Evolutionary conservation across 768 basidiomycete genomes (phyloP).

Genomic region (Galerina sulciceps): DNA sequence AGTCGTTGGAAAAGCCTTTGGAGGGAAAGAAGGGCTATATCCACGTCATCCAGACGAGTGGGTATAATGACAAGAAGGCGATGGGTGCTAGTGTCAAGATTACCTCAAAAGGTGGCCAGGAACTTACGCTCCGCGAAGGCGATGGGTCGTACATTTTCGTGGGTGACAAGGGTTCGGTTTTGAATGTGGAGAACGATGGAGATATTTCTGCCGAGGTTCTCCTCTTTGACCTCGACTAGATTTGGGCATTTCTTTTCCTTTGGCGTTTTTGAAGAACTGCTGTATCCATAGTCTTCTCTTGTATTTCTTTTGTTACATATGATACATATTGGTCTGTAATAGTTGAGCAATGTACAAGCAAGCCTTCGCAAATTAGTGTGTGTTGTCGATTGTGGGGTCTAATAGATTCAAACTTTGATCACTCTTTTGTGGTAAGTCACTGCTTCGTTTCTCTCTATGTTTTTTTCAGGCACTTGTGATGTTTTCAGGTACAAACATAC

Average conservation of each 20-base stretch:
- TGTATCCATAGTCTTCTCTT: neutral
- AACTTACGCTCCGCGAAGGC: constrained; percentile 75
- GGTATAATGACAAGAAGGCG: constrained; percentile 67
- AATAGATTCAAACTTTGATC: too few relatives aligned
- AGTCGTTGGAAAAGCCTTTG: constrained; percentile 57
- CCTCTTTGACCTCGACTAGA: constrained; percentile 75
- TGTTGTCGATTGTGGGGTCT: too few relatives aligned
- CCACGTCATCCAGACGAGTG: constrained; percentile 85
- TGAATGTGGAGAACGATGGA: constrained; percentile 65
- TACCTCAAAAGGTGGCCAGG: constrained; percentile 37
- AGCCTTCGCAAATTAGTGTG: too few relatives aligned
- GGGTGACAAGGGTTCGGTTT: constrained; percentile 43
- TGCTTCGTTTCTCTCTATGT: too few relatives aligned
- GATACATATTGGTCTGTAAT: too few relatives aligned
- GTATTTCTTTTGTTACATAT: too few relatives aligned
- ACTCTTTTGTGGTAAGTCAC: too few relatives aligned
- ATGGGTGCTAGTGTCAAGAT: constrained; percentile 65
- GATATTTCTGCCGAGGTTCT: constrained; percentile 72
- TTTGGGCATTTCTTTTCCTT: neutral
- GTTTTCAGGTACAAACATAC: too few relatives aligned
- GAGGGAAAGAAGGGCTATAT: constrained; percentile 71
- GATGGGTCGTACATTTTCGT: constrained; percentile 82
- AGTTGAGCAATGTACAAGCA: too few relatives aligned
- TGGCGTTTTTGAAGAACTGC: neutral
- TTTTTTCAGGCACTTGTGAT: too few relatives aligned